Evolutionary conservation across 108 stramenopile genomes (phyloP).

Genomic region (Cyclotella baltica): DNA sequence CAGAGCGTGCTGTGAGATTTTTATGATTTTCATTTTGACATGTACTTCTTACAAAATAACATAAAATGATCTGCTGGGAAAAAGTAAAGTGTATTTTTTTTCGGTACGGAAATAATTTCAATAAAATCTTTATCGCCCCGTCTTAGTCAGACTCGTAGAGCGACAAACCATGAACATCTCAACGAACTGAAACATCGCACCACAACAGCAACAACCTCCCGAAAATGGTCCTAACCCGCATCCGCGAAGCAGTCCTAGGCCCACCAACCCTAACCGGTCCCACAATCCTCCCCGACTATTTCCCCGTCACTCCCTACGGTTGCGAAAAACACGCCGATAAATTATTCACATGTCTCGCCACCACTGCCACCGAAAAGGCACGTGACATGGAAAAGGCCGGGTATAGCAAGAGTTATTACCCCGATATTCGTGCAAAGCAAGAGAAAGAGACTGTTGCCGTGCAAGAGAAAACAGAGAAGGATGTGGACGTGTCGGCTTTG

Average conservation of each 20-base stretch:
- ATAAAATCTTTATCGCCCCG: no score
- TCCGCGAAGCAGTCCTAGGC: slow-evolving; percentile 62
- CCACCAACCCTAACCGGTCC: slow-evolving; percentile 72
- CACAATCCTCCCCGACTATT: slow-evolving; percentile 76
- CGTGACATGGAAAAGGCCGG: slow-evolving; percentile 89
- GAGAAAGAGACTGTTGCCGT: slow-evolving; percentile 46
- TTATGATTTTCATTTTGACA: no score
- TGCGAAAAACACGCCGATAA: slow-evolving; percentile 84
- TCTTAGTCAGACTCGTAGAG: no score
- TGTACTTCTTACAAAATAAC: no score
- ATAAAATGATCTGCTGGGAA: no score
- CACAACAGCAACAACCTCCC: background rate
- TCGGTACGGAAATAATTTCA: no score
- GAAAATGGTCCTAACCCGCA: slow-evolving; percentile 59
- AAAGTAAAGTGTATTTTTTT: no score
- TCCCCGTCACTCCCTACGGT: slow-evolving; percentile 86
- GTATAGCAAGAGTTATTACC: slow-evolving; percentile 76
- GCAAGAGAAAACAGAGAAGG: slow-evolving; percentile 43
- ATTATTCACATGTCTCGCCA: slow-evolving; percentile 78
- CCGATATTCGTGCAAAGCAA: slow-evolving; percentile 60
- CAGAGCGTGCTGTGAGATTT: no score
- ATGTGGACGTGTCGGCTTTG: slow-evolving; percentile 45
- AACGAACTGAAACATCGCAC: background rate
- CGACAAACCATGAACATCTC: no score
- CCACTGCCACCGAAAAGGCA: slow-evolving; percentile 80